phyloP scores from a whole-genome alignment of 129 eudicot species.

The Apium graveolens region DNA sequence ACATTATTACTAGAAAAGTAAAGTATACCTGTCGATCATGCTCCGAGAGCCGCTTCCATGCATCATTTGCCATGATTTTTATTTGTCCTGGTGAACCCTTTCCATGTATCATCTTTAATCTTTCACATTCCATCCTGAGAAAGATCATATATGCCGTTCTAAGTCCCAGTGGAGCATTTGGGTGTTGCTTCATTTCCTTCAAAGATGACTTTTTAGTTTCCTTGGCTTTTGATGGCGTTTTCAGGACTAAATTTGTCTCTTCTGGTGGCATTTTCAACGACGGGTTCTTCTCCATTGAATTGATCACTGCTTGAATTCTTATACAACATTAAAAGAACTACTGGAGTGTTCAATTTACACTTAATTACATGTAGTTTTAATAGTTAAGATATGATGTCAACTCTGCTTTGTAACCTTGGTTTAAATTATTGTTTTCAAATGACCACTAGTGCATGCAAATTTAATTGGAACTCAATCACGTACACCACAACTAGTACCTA shows the following conservation, averaged over 20 bases:
- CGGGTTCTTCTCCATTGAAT: slow-evolving; percentile 13
- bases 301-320: slow-evolving; percentile 15
- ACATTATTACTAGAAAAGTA: neutral
- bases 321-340: neutral
- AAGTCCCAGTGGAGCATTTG: slow-evolving; percentile 32
- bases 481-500: neutral
- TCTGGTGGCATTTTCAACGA: slow-evolving; percentile 4
- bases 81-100: slow-evolving; percentile 20
- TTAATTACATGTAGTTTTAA: neutral
- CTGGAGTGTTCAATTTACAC: neutral
- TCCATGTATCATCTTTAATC: slow-evolving; percentile 37
- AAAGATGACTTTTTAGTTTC: slow-evolving; percentile 14
- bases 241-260: slow-evolving; percentile 8
- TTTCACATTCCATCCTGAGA: slow-evolving; percentile 34
- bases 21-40: slow-evolving; percentile 34
- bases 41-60: slow-evolving; percentile 52
- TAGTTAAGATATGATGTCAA: neutral
- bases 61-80: slow-evolving; percentile 31
- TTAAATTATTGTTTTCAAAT: neutral
- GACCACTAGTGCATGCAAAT: neutral
- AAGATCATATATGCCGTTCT: slow-evolving; percentile 50
- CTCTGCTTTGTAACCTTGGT: neutral
- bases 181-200: slow-evolving; percentile 23
- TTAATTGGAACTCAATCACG: no score
- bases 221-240: slow-evolving; percentile 15